Conservation (phyloP, 768 basidiomycete genomes). For the Solioccasus polychromus region DNA sequence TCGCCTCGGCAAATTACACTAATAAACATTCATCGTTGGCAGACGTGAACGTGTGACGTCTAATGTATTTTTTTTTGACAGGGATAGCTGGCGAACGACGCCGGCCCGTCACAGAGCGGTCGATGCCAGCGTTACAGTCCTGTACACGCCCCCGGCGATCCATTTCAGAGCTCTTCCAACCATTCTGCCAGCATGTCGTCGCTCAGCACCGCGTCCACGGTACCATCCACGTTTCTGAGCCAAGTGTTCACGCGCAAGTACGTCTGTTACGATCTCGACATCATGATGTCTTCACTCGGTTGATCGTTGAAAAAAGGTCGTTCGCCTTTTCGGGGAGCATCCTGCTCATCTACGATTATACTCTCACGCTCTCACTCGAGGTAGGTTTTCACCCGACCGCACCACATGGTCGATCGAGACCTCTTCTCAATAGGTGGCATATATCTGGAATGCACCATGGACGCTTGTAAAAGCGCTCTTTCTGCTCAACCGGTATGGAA, state of each 20-base stretch:
- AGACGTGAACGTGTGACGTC: too few relatives aligned
- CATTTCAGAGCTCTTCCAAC: too few relatives aligned
- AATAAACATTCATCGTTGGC: too few relatives aligned
- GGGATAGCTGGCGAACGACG: too few relatives aligned
- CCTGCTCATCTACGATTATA: slow-evolving; percentile 25
- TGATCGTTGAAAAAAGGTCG: slow-evolving; percentile 1
- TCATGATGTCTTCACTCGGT: not conserved
- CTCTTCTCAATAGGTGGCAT: slow-evolving; percentile 8
- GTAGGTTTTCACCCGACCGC: too few relatives aligned
- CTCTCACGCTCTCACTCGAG: slow-evolving; percentile 27
- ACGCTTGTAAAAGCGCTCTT: slow-evolving; percentile 12
- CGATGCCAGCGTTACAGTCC: too few relatives aligned
- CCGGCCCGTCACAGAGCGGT: too few relatives aligned
- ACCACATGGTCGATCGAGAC: not conserved
- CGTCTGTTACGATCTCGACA: not conserved
- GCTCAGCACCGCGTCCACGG: too few relatives aligned
- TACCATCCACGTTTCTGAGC: not conserved
- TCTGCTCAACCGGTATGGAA: slow-evolving; percentile 16
- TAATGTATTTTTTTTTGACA: too few relatives aligned
- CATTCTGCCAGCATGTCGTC: too few relatives aligned
- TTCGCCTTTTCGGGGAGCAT: slow-evolving; percentile 17
- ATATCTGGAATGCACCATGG: slow-evolving; percentile 19
- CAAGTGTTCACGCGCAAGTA: slow-evolving; percentile 20
- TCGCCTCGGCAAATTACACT: too few relatives aligned
- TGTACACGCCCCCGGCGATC: too few relatives aligned